Conservation (phyloP, 1,139 yeast species). For the Magnusiomyces fungicola region DNA sequence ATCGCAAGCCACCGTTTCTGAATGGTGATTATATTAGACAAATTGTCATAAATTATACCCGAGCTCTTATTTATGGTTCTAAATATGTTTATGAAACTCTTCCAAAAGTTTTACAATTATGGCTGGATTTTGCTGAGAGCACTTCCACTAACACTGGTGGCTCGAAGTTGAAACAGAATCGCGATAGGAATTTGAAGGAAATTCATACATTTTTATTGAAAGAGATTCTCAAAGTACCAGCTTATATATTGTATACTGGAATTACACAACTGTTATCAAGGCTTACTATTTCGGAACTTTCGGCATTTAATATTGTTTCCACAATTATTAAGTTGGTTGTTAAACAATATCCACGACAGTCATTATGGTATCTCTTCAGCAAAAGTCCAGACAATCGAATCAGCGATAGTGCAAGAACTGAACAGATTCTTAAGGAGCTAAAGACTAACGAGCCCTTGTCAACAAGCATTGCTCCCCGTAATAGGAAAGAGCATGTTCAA, state of each 20-base stretch:
- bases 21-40: conserved; percentile 61
- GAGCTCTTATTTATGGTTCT: conserved; percentile 63
- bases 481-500: conserved; percentile 7
- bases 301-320: conserved; percentile 48
- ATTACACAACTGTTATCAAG: background rate
- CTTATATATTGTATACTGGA: background rate
- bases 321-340: conserved; percentile 41
- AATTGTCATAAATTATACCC: conserved; percentile 56
- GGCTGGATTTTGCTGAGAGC: conserved; percentile 74
- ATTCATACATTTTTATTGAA: conserved; percentile 35
- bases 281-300: background rate
- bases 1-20: conserved; percentile 20
- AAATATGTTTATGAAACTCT: conserved; percentile 73
- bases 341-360: conserved; percentile 66
- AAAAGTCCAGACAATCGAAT: conserved; percentile 48
- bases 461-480: conserved; percentile 3
- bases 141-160: too few species aligned
- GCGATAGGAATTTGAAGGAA: conserved; percentile 13
- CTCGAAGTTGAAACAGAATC: background rate
- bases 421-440: conserved; percentile 31
- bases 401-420: conserved; percentile 58
- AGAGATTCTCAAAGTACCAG: conserved; percentile 42
- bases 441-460: conserved; percentile 12
- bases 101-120: conserved; percentile 81
- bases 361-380: conserved; percentile 58